Conservation (phyloP, 2,329 filamentous ascomycete species). For the Cadophora gregata region DNA sequence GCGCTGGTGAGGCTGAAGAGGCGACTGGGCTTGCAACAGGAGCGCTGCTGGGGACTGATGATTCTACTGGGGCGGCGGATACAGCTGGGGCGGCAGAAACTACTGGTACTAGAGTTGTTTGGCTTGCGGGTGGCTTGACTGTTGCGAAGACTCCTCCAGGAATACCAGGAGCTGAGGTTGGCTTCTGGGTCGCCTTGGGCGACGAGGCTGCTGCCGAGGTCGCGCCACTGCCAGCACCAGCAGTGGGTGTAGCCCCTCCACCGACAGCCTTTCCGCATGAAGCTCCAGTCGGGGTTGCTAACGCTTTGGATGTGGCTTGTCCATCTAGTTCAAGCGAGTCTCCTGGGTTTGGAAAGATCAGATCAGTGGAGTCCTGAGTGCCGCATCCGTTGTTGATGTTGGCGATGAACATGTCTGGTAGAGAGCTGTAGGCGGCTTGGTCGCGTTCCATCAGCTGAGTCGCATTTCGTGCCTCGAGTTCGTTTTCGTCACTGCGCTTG, state of each 20-base stretch:
- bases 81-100: constrained; percentile 32
- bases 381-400: constrained; percentile 67
- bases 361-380: constrained; percentile 60
- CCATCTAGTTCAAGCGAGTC: constrained; percentile 55
- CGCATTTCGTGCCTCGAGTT: constrained; percentile 27
- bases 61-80: constrained; percentile 27
- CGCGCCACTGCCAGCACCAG: background rate
- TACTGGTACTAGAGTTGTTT: constrained; percentile 23
- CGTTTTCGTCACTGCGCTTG: constrained; percentile 48
- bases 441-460: constrained; percentile 42
- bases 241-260: too few relatives aligned
- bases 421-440: constrained; percentile 59
- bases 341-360: constrained; percentile 74
- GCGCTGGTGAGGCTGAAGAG: constrained; percentile 33
- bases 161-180: constrained; percentile 25
- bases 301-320: constrained; percentile 43
- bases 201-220: constrained; percentile 34
- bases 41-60: constrained; percentile 33
- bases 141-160: constrained; percentile 47
- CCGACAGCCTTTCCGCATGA: constrained; percentile 36
- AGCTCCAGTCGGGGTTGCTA: constrained; percentile 40
- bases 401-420: constrained; percentile 78
- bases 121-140: constrained; percentile 28
- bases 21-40: constrained; percentile 36
- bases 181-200: constrained; percentile 14